Conservation (phyloP, 768 basidiomycete genomes). For the Phaeolepiota aurea region DNA sequence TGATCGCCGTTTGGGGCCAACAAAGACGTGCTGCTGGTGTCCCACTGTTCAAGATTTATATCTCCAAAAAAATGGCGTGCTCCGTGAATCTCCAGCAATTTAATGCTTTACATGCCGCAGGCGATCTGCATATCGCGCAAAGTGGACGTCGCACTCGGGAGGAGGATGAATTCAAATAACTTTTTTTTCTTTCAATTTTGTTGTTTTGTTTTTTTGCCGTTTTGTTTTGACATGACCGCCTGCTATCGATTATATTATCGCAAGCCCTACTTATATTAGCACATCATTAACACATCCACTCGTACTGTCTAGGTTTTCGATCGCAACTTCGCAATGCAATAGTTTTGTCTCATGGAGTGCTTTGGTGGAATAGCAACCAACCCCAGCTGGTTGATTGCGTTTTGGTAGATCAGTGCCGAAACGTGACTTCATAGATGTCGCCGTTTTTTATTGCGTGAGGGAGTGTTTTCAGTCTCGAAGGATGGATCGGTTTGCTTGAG, state of each 20-base stretch:
- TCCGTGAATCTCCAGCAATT: conserved; percentile 17
- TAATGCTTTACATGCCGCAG: conserved; percentile 16
- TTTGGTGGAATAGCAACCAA: not conserved
- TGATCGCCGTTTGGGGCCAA: conserved; percentile 25
- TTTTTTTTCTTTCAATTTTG: not conserved
- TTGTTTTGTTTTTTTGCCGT: not conserved
- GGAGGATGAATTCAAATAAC: conserved; percentile 28
- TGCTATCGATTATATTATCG: too few relatives aligned
- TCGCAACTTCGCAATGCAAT: too few relatives aligned
- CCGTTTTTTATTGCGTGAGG: conserved; percentile 8
- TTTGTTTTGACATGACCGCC: not conserved
- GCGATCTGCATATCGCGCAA: conserved; percentile 19
- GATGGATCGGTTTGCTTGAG: too few relatives aligned
- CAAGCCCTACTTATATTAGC: too few relatives aligned
- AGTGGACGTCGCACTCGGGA: conserved; percentile 36
- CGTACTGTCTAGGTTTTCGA: too few relatives aligned
- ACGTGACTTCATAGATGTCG: not conserved
- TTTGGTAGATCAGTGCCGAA: not conserved
- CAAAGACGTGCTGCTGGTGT: conserved; percentile 26
- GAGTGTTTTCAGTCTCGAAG: too few relatives aligned
- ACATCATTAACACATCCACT: too few relatives aligned
- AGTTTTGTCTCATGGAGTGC: too few relatives aligned
- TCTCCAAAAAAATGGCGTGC: conserved; percentile 19
- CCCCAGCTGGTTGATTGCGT: not conserved
- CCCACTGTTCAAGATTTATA: conserved; percentile 45